Base-by-base conservation (phyloP, 352 stramenopile genomes). In the Salisapilia sapeloensis region DNA sequence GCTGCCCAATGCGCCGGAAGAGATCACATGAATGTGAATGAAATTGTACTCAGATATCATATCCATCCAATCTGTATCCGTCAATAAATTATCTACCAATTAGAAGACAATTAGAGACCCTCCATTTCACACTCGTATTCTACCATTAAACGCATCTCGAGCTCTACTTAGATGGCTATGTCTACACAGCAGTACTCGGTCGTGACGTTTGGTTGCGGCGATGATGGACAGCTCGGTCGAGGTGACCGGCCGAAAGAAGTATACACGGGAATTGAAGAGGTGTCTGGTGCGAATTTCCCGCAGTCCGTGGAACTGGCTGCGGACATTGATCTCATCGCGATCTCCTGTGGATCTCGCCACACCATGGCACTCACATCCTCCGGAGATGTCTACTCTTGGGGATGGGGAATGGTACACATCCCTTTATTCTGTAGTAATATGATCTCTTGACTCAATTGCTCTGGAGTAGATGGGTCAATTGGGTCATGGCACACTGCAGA, bases 291-390 rank as follows among this genome's bases (percentile, higher is more conserved):
- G 46, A 80, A 87, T 44, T 65, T 83, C 31, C 62, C 72, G 29
- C 47, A 67, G 48, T 58, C 72, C 27, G 53, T 87, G 29, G 51
- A 46, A 19, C 41, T 48, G 12, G 40, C 84, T 33, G 33, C 38
- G 6, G 56, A 47, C 28, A 48, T 77, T 27, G 67, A 82, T 29
- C 33, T 84, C 22, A 40, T 66, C 20, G 67, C 70, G 0, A 59
- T 78, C 26, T 89, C 72, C 2, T 89, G 72, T 42, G 72, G 72
- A 21, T 89, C 72, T 38, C 69, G 72, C 20, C 72, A 89, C 48
- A 71, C 66, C 6, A 80, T 89, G 62, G 72, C 67, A 34, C 61
- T 89, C 38, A 80, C 66, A 16, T 52, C 57, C 6, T 44, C 37
- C 7, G 69, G 69, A 10, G 55, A 63, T 4, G 60, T 84, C 16